Percentiles rank a stretch among this genome's conserved stretches.
These are phyloP conservation scores for Harringtonia lauricola DNA, from an alignment of 2,329 filamentous ascomycete species.

Conservation along the genomic window DNA sequence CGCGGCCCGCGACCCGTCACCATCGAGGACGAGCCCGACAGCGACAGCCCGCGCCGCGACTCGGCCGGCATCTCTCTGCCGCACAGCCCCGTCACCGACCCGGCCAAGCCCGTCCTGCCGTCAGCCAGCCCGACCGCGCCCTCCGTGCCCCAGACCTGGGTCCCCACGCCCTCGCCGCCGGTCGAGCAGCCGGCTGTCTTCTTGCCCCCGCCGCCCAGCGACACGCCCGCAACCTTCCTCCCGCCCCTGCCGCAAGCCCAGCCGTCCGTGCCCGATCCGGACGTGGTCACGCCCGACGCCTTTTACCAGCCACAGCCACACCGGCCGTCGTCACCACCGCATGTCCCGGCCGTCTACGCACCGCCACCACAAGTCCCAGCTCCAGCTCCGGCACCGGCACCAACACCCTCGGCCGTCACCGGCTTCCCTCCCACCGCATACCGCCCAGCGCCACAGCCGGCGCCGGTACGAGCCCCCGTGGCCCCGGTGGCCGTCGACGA, in stretches of 20 bases:
- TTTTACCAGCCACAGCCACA: conserved; percentile 19
- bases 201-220: conserved; percentile 9
- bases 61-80: conserved; percentile 22
- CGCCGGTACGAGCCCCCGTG: conserved; percentile 2
- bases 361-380: conserved; percentile 5
- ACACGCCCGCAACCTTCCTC: conserved; percentile 19
- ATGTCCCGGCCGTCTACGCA: conserved; percentile 14
- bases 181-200: conserved; percentile 20
- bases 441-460: conserved; percentile 11
- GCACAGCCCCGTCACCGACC: conserved; percentile 25
- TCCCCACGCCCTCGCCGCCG: conserved; percentile 16
- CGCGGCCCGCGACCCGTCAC: conserved; percentile 27
- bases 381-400: background rate
- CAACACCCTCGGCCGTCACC: background rate
- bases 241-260: conserved; percentile 9
- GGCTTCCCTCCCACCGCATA: background rate
- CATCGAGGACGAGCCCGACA: conserved; percentile 43
- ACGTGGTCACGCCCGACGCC: conserved; percentile 8
- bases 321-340: conserved; percentile 3
- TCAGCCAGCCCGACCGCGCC: conserved; percentile 2
- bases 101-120: conserved; percentile 12
- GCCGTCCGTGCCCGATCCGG: conserved; percentile 13
- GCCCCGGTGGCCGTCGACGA: conserved; percentile 50
- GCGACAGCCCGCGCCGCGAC: conserved; percentile 18
- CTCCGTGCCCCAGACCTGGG: conserved; percentile 7